Percentiles rank a stretch among this genome's conserved stretches.
Conservation (phyloP, 75 land plant genomes). For the Ceratopteris richardii region DNA sequence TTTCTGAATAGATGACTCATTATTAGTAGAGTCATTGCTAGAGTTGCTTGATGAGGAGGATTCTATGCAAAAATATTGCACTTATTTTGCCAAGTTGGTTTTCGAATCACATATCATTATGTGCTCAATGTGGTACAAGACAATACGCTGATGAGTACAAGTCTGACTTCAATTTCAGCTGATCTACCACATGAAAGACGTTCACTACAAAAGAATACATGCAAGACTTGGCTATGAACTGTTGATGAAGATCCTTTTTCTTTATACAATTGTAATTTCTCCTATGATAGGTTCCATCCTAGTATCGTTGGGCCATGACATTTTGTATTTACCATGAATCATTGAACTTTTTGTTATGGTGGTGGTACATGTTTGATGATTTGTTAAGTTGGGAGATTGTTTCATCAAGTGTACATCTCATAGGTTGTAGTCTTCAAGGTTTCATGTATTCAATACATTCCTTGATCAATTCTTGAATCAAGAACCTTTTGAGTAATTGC, state of each 20-base stretch:
- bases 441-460: no score
- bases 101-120: conserved; percentile 89
- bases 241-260: background rate
- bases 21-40: conserved; percentile 73
- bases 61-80: conserved; percentile 83
- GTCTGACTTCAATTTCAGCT: background rate
- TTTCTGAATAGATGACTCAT: conserved; percentile 61
- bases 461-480: no score
- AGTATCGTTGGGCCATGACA: no score
- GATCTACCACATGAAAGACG: background rate
- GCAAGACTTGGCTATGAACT: background rate
- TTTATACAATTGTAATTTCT: background rate
- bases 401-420: no score
- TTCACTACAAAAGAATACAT: background rate
- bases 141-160: conserved; percentile 15
- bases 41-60: conserved; percentile 94
- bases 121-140: conserved; percentile 77
- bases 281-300: background rate
- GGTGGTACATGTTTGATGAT: no score
- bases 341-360: no score
- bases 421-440: no score
- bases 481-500: no score
- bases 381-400: no score
- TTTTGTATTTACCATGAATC: no score
- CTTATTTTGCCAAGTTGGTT: conserved; percentile 98